phyloP scores from a whole-genome alignment of 148 eudicot species.

The Cornus florida region DNA sequence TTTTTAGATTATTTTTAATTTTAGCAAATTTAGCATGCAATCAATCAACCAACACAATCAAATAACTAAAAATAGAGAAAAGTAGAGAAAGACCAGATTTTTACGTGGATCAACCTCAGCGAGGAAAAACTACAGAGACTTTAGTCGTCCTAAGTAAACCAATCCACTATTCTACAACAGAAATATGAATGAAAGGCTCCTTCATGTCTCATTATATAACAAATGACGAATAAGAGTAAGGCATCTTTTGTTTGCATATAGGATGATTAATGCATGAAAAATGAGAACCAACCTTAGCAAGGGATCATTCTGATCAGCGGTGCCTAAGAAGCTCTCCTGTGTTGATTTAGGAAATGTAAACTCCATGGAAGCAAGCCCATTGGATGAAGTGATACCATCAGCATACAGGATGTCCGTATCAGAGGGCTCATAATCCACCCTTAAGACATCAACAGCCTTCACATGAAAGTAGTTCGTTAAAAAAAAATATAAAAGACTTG shows the following conservation, averaged over 20 bases:
- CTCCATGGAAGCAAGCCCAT: slow-evolving; percentile 50
- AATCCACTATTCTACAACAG: no score
- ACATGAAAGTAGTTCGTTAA: slow-evolving; percentile 11
- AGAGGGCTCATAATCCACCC: slow-evolving; percentile 69
- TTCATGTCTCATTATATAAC: no score
- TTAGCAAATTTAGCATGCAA: no score
- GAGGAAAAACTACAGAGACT: no score
- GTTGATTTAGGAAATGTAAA: slow-evolving; percentile 42
- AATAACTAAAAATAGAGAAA: no score
- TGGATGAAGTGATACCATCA: slow-evolving; percentile 54
- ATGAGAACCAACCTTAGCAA: slow-evolving; percentile 36
- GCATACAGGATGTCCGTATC: slow-evolving; percentile 66
- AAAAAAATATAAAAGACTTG: background rate
- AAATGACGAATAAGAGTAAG: no score
- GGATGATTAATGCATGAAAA: background rate
- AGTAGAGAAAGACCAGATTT: no score
- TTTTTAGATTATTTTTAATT: no score
- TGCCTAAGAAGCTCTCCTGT: slow-evolving; percentile 33
- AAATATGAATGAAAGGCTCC: no score
- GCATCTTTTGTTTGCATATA: background rate
- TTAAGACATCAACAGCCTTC: slow-evolving; percentile 74
- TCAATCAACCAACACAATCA: no score
- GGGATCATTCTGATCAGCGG: slow-evolving; percentile 37
- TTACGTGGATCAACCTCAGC: no score
- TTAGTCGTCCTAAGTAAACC: no score